Evolutionary conservation across 148 eudicot genomes (phyloP), one percentile per base, ranked within the genome.

Genomic region (Diospyros kaki): DNA sequence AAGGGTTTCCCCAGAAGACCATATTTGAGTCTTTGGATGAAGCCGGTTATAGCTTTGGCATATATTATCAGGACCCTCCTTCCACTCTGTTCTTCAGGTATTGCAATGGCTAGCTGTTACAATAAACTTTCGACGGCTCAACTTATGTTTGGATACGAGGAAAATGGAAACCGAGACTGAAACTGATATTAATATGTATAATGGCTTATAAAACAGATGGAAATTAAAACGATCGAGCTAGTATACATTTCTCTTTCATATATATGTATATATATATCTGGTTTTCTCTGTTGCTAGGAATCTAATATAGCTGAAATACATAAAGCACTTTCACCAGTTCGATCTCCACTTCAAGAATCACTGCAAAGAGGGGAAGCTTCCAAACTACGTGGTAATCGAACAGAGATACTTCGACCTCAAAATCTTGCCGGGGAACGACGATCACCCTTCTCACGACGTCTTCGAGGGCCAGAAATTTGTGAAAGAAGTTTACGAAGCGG

Each of bases 401-500:
- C 91, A 85, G 18, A 79, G 88, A 58, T 87, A 78, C 52, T 85
- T 83, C 10, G 91, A 85, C 41, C 61, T 76, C 38, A 68, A 73
- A 40, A 0, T 60, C 6, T 15, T 73, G 53, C 91, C 88, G 6
- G 91, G 85, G 3, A 87, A 87, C 64, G 91, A 87, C 71, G 91
- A 87, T 74, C 91, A 87, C 73, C 91, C 91, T 1, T 78, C 87
- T 2, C 96, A 93, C 77, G 93, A 93, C 69, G 82, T 90, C 53
- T 84, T 89, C 1, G 81, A 79, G 8, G 98, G 98, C 55, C 98
- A 93, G 46, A 83, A 79, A 17, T 86, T 93, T 54, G 83, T 93
- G 64, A 90, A 89, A 69, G 81, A 90, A 83, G 90, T 93, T 2
- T 93, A 93, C 59, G 93, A 89, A 78, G 83, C 93, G 15, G 59